A percentile compares a stretch with the other conserved stretches of the same genome.
Conservation (phyloP, 2,329 filamentous ascomycete genomes). For the Aspergillus pseudoglaucus region DNA sequence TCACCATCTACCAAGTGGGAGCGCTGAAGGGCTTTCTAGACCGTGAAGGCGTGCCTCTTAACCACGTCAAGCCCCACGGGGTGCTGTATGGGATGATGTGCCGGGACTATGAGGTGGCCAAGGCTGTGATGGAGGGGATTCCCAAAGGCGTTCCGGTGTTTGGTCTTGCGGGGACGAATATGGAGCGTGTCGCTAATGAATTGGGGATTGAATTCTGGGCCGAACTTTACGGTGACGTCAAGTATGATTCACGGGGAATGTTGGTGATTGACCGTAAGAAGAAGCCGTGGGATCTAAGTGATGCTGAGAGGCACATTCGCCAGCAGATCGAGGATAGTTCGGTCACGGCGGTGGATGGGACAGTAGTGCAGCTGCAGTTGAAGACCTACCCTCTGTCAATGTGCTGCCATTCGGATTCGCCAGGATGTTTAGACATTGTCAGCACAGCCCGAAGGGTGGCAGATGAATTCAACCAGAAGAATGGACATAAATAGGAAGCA, state of each 20-base stretch:
- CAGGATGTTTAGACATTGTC: conserved; percentile 41
- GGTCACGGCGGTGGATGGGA: conserved; percentile 38
- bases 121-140: conserved; percentile 49
- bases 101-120: conserved; percentile 45
- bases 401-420: conserved; percentile 45
- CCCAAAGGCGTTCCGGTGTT: conserved; percentile 48
- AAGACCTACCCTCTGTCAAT: conserved; percentile 39
- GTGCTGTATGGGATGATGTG: conserved; percentile 54
- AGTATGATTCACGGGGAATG: conserved; percentile 46
- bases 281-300: conserved; percentile 41
- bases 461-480: conserved; percentile 38
- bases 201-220: conserved; percentile 49
- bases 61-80: conserved; percentile 60
- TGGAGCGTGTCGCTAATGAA: conserved; percentile 49
- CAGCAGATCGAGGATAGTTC: conserved; percentile 37
- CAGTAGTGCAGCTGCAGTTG: conserved; percentile 32
- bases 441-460: conserved; percentile 33
- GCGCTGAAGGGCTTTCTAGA: conserved; percentile 55
- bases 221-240: conserved; percentile 52
- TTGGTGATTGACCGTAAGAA: conserved; percentile 55
- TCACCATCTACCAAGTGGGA: conserved; percentile 58
- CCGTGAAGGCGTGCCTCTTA: conserved; percentile 48
- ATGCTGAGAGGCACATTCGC: conserved; percentile 37
- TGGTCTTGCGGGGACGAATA: conserved; percentile 49
- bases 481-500: conserved; percentile 7